Conservation (phyloP, 495 filamentous ascomycete species). For the Neurospora hispaniola region DNA sequence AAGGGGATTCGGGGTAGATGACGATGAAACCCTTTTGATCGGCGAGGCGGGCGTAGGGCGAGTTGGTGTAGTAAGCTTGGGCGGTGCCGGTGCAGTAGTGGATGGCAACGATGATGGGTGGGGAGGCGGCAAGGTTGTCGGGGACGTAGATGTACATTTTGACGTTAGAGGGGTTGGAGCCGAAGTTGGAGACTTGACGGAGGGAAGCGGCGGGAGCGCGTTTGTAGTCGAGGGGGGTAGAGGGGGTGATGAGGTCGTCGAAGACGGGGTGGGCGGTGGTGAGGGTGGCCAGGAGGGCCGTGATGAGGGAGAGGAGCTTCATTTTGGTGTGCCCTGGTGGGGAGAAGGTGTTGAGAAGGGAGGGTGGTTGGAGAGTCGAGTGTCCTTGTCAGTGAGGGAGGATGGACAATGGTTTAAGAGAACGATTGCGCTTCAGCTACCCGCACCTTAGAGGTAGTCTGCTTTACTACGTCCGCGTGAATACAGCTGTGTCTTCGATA, state of each 20-base stretch:
- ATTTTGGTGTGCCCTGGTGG: no score
- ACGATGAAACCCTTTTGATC: conserved; percentile 41
- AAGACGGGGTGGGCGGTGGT: background rate
- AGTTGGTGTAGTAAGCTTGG: conserved; percentile 15
- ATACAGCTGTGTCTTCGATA: no score
- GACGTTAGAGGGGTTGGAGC: conserved; percentile 31
- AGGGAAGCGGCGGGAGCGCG: background rate
- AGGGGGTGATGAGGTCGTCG: conserved; percentile 1
- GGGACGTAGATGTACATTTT: conserved; percentile 50
- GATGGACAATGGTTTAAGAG: background rate
- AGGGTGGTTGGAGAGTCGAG: no score
- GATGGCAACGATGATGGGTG: conserved; percentile 45
- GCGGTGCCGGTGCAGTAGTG: conserved; percentile 36
- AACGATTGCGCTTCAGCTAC: no score
- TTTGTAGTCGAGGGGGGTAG: background rate
- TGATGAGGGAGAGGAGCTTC: background rate
- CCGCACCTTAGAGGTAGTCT: no score
- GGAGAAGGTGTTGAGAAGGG: no score
- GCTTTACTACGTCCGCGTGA: no score
- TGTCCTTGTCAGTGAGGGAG: background rate
- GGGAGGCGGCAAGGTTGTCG: conserved; percentile 35
- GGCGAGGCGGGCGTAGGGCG: conserved; percentile 20
- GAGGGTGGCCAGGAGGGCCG: background rate
- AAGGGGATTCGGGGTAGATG: conserved; percentile 34
- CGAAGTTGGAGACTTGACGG: conserved; percentile 31